Base-by-base conservation (phyloP, 331 rosid species). In the Pyracantha coccinea region DNA sequence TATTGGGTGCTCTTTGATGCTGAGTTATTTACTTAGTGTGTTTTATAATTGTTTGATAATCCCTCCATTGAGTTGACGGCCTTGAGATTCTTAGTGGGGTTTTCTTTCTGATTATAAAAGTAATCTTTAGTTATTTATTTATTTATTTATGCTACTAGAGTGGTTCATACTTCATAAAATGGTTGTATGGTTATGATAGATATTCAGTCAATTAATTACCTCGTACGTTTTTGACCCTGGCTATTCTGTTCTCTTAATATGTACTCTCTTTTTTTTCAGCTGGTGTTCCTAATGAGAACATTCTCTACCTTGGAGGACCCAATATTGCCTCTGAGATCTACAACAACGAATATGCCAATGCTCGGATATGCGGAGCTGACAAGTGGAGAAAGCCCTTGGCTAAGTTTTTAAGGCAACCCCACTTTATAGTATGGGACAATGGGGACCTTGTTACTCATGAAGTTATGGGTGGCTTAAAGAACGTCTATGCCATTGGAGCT, bases 381-480 rank as follows among this genome's bases (percentile, higher is more conserved):
- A 89, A 93, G 80, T 93, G 97, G 98, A 86, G 98, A 82, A 91
- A 89, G 83, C 84, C 93, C 25, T 66, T 93, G 81, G 98, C 98
- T n/a, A 86, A 77, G 79, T 89, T 93, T 85, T 75, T 93, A 81
- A 88, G 96, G 86, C 98, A 91, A 47, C 89, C 98, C 21, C 93
- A 91, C 78, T 91, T 93, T 62, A 68, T 88, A 41, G 93, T 93
- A 63, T 93, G 98, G 98, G 98, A 93, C 86, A 93, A 93, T 77
- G 89, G 88, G 20, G 98, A 93, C 68, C 93, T 93, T 84, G 89
- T 93, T 69, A 91, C 98, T 38, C 98, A 93, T 73, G 98, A 93
- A 91, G 90, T 93, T 23, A 93, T 93, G 98, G 98, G 98, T 59
- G 98, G 98, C 55, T 79, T 93, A 75, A 93, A 93, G 88, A 93